These are phyloP conservation scores for Eucalyptus rudis DNA, from an alignment of 345 rosid species.

Conservation along the genomic window DNA sequence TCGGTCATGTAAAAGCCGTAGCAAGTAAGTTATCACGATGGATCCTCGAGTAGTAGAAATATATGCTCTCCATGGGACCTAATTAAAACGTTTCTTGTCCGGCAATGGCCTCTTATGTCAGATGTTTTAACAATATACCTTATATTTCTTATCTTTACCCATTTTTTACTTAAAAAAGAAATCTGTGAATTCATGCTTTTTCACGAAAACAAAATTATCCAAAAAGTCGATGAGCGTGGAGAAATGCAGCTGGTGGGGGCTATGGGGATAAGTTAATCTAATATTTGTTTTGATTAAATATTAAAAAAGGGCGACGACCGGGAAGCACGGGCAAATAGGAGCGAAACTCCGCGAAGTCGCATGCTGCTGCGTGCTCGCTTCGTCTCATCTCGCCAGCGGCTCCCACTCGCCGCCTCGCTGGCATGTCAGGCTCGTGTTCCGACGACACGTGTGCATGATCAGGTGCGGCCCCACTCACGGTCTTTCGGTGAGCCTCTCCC, in stretches of 20 bases:
- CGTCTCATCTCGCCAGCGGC: not conserved
- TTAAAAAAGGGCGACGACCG: not conserved
- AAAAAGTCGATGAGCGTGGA: not conserved
- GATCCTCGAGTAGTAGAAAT: not conserved
- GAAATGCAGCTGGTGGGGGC: not conserved
- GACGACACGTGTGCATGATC: not conserved
- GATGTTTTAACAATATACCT: not conserved
- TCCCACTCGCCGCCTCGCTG: slow-evolving; percentile 23
- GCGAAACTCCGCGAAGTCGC: not conserved
- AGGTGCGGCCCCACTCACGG: not conserved
- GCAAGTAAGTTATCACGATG: not conserved
- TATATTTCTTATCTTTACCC: not conserved
- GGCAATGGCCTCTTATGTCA: not conserved
- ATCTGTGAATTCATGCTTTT: not conserved
- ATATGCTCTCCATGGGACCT: not conserved
- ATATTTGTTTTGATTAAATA: not conserved
- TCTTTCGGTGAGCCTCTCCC: not conserved
- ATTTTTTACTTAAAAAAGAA: not conserved
- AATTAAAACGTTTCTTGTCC: not conserved
- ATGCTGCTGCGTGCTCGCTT: not conserved
- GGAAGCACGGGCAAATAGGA: not conserved
- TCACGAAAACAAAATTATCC: not conserved
- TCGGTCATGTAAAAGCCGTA: not conserved
- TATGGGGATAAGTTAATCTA: not conserved
- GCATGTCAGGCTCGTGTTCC: not conserved